Conservation (phyloP, 495 filamentous ascomycete genomes). For the Podospora pseudoanserina region DNA sequence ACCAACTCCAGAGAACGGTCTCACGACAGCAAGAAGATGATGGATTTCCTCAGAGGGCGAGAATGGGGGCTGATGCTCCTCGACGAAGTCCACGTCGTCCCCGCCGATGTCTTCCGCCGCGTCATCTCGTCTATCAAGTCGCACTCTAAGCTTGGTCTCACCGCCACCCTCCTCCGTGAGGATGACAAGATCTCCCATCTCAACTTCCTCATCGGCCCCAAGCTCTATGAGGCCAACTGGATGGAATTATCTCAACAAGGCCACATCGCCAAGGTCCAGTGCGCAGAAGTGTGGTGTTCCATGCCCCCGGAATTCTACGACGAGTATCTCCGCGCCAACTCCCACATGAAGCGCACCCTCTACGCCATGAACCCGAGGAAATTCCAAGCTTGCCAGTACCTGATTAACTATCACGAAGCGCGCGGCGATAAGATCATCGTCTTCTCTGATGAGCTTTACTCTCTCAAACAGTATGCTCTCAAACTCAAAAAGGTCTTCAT, state of each 20-base stretch:
- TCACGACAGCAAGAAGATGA: slow-evolving; percentile 93
- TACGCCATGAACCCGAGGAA: slow-evolving; percentile 98
- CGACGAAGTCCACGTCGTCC: slow-evolving; percentile 98
- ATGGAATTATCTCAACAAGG: slow-evolving; percentile 97
- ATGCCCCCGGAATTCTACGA: slow-evolving; percentile 99
- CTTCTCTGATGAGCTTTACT: slow-evolving; percentile 97
- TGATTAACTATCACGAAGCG: slow-evolving; percentile 96
- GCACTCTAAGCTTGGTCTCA: slow-evolving; percentile 94
- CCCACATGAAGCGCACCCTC: slow-evolving; percentile 61
- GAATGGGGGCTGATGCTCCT: slow-evolving; percentile 99
- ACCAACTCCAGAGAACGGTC: slow-evolving; percentile 81
- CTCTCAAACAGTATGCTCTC: slow-evolving; percentile 77
- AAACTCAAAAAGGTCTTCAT: slow-evolving; percentile 89
- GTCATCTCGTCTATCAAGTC: slow-evolving; percentile 88
- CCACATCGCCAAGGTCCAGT: slow-evolving; percentile 96
- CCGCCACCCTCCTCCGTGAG: slow-evolving; percentile 89
- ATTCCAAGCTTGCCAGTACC: slow-evolving; percentile 93
- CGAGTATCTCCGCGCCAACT: slow-evolving; percentile 67
- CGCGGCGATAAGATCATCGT: slow-evolving; percentile 98
- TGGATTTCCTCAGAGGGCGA: slow-evolving; percentile 86
- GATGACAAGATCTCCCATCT: slow-evolving; percentile 98
- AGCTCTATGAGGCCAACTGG: slow-evolving; percentile 98
- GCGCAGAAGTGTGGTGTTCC: slow-evolving; percentile 97
- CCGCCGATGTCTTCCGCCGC: slow-evolving; percentile 89
- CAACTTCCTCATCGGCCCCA: slow-evolving; percentile 96